Conservation (phyloP, 2,329 filamentous ascomycete species). For the Monilinia vaccinii-corymbosi region DNA sequence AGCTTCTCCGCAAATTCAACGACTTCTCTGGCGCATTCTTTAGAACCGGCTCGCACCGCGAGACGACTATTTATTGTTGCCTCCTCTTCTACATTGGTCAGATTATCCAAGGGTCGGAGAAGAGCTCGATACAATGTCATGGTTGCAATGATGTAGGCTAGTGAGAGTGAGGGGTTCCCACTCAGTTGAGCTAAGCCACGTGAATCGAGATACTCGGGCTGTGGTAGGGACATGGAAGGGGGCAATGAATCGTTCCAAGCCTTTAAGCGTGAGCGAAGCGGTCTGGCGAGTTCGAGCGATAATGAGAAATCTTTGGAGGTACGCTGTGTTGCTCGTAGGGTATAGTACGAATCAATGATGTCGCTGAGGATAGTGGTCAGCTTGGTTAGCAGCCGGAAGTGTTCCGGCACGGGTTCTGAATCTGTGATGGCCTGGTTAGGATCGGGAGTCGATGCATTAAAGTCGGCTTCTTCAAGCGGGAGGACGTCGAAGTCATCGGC, state of each 20-base stretch:
- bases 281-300: slow-evolving; percentile 26
- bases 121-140: slow-evolving; percentile 31
- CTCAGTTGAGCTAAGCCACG: slow-evolving; percentile 22
- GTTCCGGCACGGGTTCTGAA: slow-evolving; percentile 20
- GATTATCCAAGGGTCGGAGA: slow-evolving; percentile 27
- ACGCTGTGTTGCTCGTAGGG: slow-evolving; percentile 24
- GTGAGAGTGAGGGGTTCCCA: slow-evolving; percentile 27
- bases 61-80: slow-evolving; percentile 19
- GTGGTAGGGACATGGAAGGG: slow-evolving; percentile 18
- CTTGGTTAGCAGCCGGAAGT: slow-evolving; percentile 26
- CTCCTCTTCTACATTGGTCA: slow-evolving; percentile 21
- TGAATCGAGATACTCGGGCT: slow-evolving; percentile 19
- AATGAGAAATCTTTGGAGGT: slow-evolving; percentile 27
- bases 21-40: slow-evolving; percentile 27
- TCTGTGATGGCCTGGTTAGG: slow-evolving; percentile 18
- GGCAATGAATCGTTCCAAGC: slow-evolving; percentile 29
- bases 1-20: slow-evolving; percentile 29
- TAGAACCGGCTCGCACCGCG: slow-evolving; percentile 26
- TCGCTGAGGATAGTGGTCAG: slow-evolving; percentile 29
- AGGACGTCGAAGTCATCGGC: slow-evolving; percentile 28
- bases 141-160: slow-evolving; percentile 30
- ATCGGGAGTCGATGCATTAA: slow-evolving; percentile 19
- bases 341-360: slow-evolving; percentile 29
- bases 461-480: slow-evolving; percentile 21
- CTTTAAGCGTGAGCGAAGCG: slow-evolving; percentile 25